These are phyloP conservation scores for Lentinus tigrinus DNA, from an alignment of 768 basidiomycete genomes.

Conservation along the genomic window DNA sequence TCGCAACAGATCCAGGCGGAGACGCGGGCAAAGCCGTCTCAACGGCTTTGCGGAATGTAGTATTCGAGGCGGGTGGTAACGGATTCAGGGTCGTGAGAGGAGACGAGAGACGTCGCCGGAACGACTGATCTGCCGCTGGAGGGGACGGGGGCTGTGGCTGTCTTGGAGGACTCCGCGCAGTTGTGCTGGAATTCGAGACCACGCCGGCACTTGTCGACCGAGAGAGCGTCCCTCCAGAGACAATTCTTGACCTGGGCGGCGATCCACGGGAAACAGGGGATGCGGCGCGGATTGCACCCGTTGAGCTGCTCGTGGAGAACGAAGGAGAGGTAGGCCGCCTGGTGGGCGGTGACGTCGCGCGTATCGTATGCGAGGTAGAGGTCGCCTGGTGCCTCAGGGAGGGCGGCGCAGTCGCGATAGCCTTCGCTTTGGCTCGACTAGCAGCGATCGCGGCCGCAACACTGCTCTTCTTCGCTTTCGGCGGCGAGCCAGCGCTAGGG, in stretches of 20 bases:
- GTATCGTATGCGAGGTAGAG: slow-evolving; percentile 59
- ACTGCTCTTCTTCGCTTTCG: slow-evolving; percentile 68
- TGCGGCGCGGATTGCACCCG: slow-evolving; percentile 21
- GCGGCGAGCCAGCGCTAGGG: slow-evolving; percentile 48
- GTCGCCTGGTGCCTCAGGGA: slow-evolving; percentile 80
- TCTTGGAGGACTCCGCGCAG: slow-evolving; percentile 10
- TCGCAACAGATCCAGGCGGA: slow-evolving; percentile 21
- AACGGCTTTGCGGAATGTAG: slow-evolving; percentile 30
- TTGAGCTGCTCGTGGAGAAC: slow-evolving; percentile 27
- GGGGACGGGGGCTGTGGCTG: slow-evolving; percentile 24
- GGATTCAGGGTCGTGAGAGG: slow-evolving; percentile 17
- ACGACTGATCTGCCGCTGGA: slow-evolving; percentile 23
- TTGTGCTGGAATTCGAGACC: slow-evolving; percentile 4
- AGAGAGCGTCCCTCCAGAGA: slow-evolving; percentile 20
- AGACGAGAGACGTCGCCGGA: slow-evolving; percentile 25
- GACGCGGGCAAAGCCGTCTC: slow-evolving; percentile 35
- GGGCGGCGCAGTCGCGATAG: slow-evolving; percentile 79
- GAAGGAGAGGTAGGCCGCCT: slow-evolving; percentile 40
- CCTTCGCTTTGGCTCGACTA: slow-evolving; percentile 84
- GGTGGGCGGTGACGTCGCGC: slow-evolving; percentile 40
- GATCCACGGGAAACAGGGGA: slow-evolving; percentile 22
- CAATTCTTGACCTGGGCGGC: slow-evolving; percentile 21
- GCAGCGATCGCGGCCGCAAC: slow-evolving; percentile 87
- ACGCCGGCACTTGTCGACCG: slow-evolving; percentile 23
- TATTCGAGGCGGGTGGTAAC: slow-evolving; percentile 26